Percentiles rank a stretch among this genome's conserved stretches.
Conservation (phyloP, 1,284 basidiomycete species). For the Ustilago tritici region DNA sequence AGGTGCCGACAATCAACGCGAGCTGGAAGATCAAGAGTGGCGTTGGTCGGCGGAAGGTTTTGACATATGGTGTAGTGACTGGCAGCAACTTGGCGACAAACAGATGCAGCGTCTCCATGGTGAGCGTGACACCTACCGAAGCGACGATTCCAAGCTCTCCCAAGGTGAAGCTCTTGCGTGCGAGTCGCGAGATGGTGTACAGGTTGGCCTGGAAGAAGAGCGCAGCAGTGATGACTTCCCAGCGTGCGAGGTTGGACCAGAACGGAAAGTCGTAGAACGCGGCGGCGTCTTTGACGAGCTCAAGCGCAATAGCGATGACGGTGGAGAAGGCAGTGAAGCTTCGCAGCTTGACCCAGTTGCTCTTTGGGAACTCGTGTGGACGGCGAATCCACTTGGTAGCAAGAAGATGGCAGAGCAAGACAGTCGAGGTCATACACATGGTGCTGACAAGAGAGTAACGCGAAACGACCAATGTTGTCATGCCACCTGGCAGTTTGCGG, state of each 20-base stretch:
- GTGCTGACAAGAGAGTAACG: conserved; percentile 57
- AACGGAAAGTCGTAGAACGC: conserved; percentile 61
- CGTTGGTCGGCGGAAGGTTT: conserved; percentile 91
- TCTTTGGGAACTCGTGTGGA: conserved; percentile 57
- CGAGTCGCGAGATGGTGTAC: conserved; percentile 88
- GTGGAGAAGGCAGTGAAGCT: conserved; percentile 69
- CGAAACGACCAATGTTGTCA: conserved; percentile 53
- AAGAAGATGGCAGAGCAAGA: conserved; percentile 42
- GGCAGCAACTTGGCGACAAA: conserved; percentile 61
- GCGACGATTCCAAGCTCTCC: conserved; percentile 91
- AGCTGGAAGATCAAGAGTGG: conserved; percentile 92
- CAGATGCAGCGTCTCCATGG: conserved; percentile 76
- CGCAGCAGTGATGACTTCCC: conserved; percentile 80
- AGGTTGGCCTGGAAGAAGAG: conserved; percentile 91
- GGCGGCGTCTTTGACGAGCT: conserved; percentile 61
- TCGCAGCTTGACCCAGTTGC: conserved; percentile 67
- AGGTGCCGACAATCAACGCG: conserved; percentile 90
- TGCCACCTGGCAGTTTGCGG: conserved; percentile 30
- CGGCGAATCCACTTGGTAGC: conserved; percentile 56
- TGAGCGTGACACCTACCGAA: conserved; percentile 86
- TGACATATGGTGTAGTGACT: conserved; percentile 82
- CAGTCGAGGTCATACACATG: conserved; percentile 55
- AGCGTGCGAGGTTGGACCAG: conserved; percentile 56
- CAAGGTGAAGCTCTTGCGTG: conserved; percentile 90
- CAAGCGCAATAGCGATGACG: conserved; percentile 64